Percentiles rank a stretch among this genome's conserved stretches.
These are phyloP conservation scores for Pythium phragmitis DNA, from an alignment of 352 stramenopile species.

Conservation along the genomic window DNA sequence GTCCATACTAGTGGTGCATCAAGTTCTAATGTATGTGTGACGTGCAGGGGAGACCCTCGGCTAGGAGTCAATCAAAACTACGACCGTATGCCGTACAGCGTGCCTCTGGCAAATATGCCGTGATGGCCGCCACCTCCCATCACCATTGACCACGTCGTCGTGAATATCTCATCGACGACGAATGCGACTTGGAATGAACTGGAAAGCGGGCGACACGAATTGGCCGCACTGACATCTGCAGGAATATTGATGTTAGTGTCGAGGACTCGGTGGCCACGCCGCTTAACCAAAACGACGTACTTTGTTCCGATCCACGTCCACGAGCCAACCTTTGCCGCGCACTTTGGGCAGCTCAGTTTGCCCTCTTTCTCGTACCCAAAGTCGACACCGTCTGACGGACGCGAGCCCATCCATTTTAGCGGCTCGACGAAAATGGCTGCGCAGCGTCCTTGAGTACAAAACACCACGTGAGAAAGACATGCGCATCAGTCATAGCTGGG, in stretches of 20 bases:
- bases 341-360: constrained; percentile 67
- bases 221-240: constrained; percentile 56
- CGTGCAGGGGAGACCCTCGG: constrained; percentile 53
- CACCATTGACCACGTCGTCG: background rate
- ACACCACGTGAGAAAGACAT: background rate
- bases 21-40: background rate
- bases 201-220: constrained; percentile 59
- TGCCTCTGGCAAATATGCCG: constrained; percentile 60
- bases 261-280: background rate
- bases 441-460: constrained; percentile 11
- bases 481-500: background rate
- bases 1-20: constrained; percentile 1
- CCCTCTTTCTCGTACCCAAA: constrained; percentile 46
- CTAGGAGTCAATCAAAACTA: constrained; percentile 76
- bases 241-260: background rate
- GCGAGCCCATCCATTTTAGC: constrained; percentile 62
- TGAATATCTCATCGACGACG: constrained; percentile 25
- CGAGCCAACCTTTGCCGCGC: constrained; percentile 68
- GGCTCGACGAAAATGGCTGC: constrained; percentile 55
- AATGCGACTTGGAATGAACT: constrained; percentile 53
- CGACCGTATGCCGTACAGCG: constrained; percentile 76
- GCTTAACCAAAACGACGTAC: constrained; percentile 33
- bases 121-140: constrained; percentile 16
- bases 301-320: constrained; percentile 79
- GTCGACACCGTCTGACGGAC: background rate